phyloP scores from a whole-genome alignment of 352 stramenopile genomes.

The Pythium diclinum region DNA sequence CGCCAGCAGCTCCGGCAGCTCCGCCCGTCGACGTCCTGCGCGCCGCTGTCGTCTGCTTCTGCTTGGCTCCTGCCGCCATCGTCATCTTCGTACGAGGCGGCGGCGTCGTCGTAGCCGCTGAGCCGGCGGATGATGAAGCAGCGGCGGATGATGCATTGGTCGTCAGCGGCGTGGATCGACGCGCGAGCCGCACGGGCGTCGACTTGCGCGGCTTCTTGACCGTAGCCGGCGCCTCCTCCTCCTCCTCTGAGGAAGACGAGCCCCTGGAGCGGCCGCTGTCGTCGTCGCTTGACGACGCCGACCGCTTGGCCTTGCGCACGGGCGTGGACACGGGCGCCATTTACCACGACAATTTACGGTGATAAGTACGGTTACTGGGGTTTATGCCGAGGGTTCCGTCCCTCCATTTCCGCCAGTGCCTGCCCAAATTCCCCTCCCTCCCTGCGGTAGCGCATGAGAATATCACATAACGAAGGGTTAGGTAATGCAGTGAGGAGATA shows the following conservation, averaged over 20 bases:
- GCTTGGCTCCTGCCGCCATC: slow-evolving; percentile 11
- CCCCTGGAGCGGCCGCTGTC: slow-evolving; percentile 20
- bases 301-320: slow-evolving; percentile 25
- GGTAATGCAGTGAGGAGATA: slow-evolving; percentile 6
- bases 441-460: slow-evolving; percentile 6
- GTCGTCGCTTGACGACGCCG: slow-evolving; percentile 24
- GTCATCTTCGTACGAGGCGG: slow-evolving; percentile 26
- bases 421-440: slow-evolving; percentile 15
- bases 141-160: background rate
- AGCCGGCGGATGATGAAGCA: slow-evolving; percentile 8
- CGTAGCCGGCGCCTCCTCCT: slow-evolving; percentile 28
- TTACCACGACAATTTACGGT: background rate
- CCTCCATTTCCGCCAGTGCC: slow-evolving; percentile 7
- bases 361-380: slow-evolving; percentile 16
- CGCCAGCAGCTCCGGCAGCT: background rate
- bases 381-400: slow-evolving; percentile 3
- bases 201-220: slow-evolving; percentile 27
- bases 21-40: slow-evolving; percentile 27
- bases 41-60: slow-evolving; percentile 10
- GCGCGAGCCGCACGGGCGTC: slow-evolving; percentile 18
- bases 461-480: slow-evolving; percentile 16
- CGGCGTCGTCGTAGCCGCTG: slow-evolving; percentile 26
- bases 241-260: background rate
- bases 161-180: slow-evolving; percentile 4
- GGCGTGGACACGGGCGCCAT: slow-evolving; percentile 18